phyloP scores from a whole-genome alignment of 1,284 basidiomycete species.

The Sparassis latifolia region DNA sequence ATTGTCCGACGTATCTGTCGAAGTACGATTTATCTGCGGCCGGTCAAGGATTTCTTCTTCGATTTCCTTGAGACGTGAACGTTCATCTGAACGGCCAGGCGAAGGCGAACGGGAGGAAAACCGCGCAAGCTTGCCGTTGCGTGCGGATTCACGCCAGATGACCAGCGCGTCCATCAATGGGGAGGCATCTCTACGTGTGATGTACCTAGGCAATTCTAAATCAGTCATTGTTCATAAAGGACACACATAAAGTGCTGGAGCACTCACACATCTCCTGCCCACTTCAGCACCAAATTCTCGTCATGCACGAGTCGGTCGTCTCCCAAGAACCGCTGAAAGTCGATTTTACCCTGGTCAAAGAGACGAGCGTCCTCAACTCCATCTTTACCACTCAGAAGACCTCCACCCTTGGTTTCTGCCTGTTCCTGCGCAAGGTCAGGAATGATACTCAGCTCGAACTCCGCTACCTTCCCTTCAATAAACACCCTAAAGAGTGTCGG shows the following conservation, averaged over 20 bases:
- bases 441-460: conserved; percentile 60
- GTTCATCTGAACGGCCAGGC: conserved; percentile 22
- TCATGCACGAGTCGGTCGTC: conserved; percentile 50
- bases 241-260: background rate
- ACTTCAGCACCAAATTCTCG: conserved; percentile 55
- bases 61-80: conserved; percentile 18
- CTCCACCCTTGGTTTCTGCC: conserved; percentile 18
- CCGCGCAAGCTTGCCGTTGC: conserved; percentile 27
- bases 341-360: conserved; percentile 51
- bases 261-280: conserved; percentile 57
- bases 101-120: conserved; percentile 28
- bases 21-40: conserved; percentile 9
- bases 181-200: conserved; percentile 55
- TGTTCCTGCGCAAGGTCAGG: conserved; percentile 14
- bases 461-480: conserved; percentile 46
- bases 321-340: conserved; percentile 48
- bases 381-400: conserved; percentile 33
- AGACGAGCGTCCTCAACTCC: conserved; percentile 43
- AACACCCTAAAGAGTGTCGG: conserved; percentile 47
- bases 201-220: conserved; percentile 39
- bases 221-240: background rate
- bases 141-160: conserved; percentile 50
- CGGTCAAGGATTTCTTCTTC: conserved; percentile 27
- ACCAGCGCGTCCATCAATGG: conserved; percentile 60
- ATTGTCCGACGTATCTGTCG: conserved; percentile 6